These are phyloP conservation scores for Skeletonema potamos DNA, from an alignment of 108 stramenopile species.

Conservation along the genomic window DNA sequence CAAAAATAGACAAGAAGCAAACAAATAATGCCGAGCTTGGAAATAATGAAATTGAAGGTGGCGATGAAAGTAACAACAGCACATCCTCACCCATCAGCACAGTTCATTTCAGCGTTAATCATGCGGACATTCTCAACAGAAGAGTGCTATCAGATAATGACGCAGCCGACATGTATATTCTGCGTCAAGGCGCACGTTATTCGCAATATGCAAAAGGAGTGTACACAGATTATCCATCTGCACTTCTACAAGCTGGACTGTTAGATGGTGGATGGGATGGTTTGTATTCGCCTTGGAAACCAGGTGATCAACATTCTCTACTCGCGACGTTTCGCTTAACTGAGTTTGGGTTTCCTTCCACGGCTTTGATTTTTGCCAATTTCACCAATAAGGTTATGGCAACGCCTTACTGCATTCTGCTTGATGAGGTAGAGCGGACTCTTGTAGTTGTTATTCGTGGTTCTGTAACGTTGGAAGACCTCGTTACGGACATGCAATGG, in stretches of 20 bases:
- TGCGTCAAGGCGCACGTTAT: slow-evolving; percentile 21
- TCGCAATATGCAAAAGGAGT: slow-evolving; percentile 15
- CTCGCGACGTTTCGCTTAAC: slow-evolving; percentile 11
- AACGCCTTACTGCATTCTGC: slow-evolving; percentile 19
- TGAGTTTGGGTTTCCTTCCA: slow-evolving; percentile 8
- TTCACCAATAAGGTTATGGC: slow-evolving; percentile 4
- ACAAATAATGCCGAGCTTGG: not conserved
- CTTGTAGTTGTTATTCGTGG: slow-evolving; percentile 27
- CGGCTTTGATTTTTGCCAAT: slow-evolving; percentile 7
- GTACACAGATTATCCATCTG: slow-evolving; percentile 12
- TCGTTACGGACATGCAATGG: slow-evolving; percentile 18
- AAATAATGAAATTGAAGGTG: not conserved
- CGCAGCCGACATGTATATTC: slow-evolving; percentile 4
- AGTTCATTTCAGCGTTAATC: not conserved
- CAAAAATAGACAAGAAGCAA: slow-evolving; percentile 2
- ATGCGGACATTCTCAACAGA: not conserved
- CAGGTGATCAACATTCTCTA: not conserved
- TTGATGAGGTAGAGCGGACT: slow-evolving; percentile 24
- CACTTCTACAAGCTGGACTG: slow-evolving; percentile 1
- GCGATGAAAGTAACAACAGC: not conserved
- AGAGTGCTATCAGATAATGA: not conserved
- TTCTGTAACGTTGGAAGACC: slow-evolving; percentile 17
- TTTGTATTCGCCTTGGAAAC: not conserved
- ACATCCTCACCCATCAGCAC: not conserved
- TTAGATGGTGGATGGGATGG: slow-evolving; percentile 3